Base-by-base conservation (phyloP, 208 protist genomes). In the Tritrichomonas foetus region DNA sequence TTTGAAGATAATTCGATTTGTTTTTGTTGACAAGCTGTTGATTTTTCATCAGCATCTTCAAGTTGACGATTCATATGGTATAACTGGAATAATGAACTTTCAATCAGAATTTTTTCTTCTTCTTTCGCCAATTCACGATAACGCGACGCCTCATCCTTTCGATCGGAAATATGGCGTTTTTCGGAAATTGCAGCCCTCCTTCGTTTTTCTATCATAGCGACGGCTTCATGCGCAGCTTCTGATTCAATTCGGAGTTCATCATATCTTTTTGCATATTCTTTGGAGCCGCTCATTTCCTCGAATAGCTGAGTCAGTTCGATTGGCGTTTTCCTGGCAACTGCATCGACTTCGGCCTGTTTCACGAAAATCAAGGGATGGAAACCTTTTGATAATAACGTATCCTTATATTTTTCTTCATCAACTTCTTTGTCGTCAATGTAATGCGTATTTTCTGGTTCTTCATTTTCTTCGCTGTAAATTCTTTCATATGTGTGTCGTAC, bases 221-320 rank as follows among this genome's bases (percentile, higher is more conserved):
- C 78, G 16, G 78, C 78, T 89, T 89, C 78, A 53, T 89, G 78
- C 0, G 78, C 41, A 30, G 78, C 33, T 89, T 89, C 78, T 44
- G 25, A 39, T 39, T 49, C 78, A 39, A 89, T 57, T 53, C 47
- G 33, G 30, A 57, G 30, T 89, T 57, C 47, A 53, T 89, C 78
- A n/a, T 89, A 89, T 22, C 44, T 36, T 36, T 89, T 36, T 1
- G 25, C 22, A 39, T 27, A 89, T 33, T 89, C 47, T 27, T 3
- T 13, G 3, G 41, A 53, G 16, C 78, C 78, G 57, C 78, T 89
- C 14, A 53, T 53, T 36, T 89, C 41, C 30, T 89, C 78, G 27
- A 89, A 89, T 14, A 89, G 47, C 16, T 44, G 41, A 39, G 78
- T 89, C 33, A 89, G 47, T 57, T 89, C 78, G 11, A 53, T 20